Conservation (phyloP, 2,329 filamentous ascomycete species). For the Aspergillus fischeri region DNA sequence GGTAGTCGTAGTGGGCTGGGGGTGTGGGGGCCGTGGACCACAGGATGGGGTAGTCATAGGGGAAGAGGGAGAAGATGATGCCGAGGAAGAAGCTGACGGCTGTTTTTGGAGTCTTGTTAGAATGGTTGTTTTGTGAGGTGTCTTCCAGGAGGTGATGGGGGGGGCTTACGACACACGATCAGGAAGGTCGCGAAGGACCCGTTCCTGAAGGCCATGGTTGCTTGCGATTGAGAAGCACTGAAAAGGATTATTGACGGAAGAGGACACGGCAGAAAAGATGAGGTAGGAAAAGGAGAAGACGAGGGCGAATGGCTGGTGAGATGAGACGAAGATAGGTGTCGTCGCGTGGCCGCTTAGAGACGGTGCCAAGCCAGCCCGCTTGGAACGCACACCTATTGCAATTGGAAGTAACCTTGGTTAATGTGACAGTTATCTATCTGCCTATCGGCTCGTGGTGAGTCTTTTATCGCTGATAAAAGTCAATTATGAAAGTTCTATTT, state of each 20-base stretch:
- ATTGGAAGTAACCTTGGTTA: too few relatives aligned
- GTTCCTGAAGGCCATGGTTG: constrained; percentile 34
- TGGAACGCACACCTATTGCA: too few relatives aligned
- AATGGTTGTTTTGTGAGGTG: neutral
- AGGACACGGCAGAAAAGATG: constrained; percentile 4
- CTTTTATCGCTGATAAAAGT: too few relatives aligned
- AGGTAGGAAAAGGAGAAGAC: constrained; percentile 7
- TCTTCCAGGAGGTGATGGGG: too few relatives aligned
- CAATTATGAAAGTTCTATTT: too few relatives aligned
- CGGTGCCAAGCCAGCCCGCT: neutral
- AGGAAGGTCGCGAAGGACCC: constrained; percentile 91
- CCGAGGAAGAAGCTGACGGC: constrained; percentile 96
- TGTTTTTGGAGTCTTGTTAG: constrained; percentile 32
- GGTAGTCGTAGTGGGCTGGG: constrained; percentile 69
- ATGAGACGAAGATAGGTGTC: neutral
- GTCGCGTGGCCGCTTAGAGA: neutral
- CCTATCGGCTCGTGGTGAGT: neutral
- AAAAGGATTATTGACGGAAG: neutral
- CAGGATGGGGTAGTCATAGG: constrained; percentile 64
- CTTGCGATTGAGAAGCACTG: neutral
- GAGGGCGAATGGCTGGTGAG: constrained; percentile 2
- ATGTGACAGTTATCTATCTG: neutral
- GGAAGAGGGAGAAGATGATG: constrained; percentile 92
- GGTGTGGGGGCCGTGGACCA: constrained; percentile 42
- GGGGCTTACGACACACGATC: constrained; percentile 76